Conservation (phyloP, 2,329 filamentous ascomycete genomes). For the Penicillium corylophilum region DNA sequence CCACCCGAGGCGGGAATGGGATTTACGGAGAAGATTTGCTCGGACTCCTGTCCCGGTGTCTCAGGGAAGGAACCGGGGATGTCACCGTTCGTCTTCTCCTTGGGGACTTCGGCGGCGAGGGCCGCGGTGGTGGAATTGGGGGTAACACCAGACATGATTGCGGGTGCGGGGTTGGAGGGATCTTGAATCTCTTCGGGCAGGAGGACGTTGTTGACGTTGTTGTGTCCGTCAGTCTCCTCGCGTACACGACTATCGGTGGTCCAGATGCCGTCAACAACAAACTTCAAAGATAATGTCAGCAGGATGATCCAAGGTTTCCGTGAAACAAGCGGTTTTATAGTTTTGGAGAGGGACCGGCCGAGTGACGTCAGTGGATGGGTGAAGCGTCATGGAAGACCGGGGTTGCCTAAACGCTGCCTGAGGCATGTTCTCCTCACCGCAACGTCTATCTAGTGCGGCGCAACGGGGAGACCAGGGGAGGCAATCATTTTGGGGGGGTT, state of each 20-base stretch:
- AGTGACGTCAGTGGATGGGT: conserved; percentile 21
- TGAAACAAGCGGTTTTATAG: conserved; percentile 24
- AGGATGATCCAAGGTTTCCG: conserved; percentile 5
- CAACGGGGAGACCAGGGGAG: not conserved
- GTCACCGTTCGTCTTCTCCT: conserved; percentile 50
- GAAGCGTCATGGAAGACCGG: conserved; percentile 27
- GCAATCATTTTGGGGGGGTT: no score
- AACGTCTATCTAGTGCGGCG: conserved; percentile 10
- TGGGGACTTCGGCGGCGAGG: conserved; percentile 55
- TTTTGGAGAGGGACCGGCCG: conserved; percentile 23
- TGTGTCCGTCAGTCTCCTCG: conserved; percentile 76
- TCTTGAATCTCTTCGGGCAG: conserved; percentile 66
- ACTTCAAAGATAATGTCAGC: conserved; percentile 55
- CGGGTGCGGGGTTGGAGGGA: conserved; percentile 5
- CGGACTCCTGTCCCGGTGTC: conserved; percentile 60
- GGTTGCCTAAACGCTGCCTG: conserved; percentile 14
- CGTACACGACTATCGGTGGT: conserved; percentile 76
- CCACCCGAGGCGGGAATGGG: conserved; percentile 60
- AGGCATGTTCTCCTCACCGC: conserved; percentile 19
- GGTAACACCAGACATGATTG: conserved; percentile 60
- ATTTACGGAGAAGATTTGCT: conserved; percentile 48
- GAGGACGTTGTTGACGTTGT: conserved; percentile 92
- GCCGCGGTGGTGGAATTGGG: conserved; percentile 70
- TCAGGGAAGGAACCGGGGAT: conserved; percentile 70
- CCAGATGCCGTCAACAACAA: conserved; percentile 93